phyloP scores from a whole-genome alignment of 75 land plant genomes.

The Sequoiadendron giganteum region DNA sequence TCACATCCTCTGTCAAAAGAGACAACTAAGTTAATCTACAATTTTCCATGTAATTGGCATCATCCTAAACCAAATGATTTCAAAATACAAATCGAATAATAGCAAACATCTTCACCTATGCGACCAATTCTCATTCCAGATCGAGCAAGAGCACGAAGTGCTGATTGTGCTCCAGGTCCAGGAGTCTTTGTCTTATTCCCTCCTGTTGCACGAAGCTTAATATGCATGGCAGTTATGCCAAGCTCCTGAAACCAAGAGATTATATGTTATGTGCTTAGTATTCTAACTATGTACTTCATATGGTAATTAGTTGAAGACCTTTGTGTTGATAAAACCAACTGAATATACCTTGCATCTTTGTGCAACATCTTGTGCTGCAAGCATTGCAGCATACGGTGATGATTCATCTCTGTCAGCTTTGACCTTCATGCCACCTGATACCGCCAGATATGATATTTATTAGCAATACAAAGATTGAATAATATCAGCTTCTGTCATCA shows the following conservation, averaged over 20 bases:
- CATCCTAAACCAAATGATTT: neutral
- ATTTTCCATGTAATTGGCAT: neutral
- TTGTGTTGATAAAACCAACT: neutral
- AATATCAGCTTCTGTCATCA: neutral
- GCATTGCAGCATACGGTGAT: constrained; percentile 85
- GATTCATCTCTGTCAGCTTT: constrained; percentile 46
- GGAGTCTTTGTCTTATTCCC: constrained; percentile 55
- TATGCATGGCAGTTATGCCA: constrained; percentile 14
- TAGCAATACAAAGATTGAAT: neutral
- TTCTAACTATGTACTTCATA: neutral
- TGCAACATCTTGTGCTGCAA: constrained; percentile 76
- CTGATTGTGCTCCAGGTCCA: constrained; percentile 19
- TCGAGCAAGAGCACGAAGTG: constrained; percentile 70
- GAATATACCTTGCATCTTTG: too few relatives aligned
- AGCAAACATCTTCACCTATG: constrained; percentile 40
- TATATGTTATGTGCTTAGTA: neutral
- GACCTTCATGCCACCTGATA: neutral
- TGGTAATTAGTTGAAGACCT: neutral
- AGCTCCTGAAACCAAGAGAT: constrained; percentile 24
- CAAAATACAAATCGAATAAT: neutral
- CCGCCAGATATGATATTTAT: neutral
- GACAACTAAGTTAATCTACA: too few relatives aligned
- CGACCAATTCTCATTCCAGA: constrained; percentile 82
- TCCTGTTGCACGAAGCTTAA: constrained; percentile 56
- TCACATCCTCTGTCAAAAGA: too few relatives aligned